phyloP scores from a whole-genome alignment of 2,329 filamentous ascomycete species.

The Thielaviopsis ethacetica region DNA sequence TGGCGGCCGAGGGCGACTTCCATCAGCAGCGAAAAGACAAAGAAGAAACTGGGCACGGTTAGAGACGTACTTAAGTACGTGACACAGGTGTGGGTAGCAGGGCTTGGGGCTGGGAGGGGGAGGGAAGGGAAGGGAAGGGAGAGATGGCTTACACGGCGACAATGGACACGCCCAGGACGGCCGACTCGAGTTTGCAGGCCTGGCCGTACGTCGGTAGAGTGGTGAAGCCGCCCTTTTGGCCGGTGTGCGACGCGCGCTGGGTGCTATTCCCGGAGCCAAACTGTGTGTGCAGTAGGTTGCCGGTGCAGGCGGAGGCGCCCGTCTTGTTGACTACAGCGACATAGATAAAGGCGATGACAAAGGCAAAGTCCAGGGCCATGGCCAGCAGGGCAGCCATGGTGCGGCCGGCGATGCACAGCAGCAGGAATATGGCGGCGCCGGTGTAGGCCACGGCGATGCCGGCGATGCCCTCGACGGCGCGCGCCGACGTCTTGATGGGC shows the following conservation, averaged over 20 bases:
- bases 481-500: conserved; percentile 45
- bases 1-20: conserved; percentile 53
- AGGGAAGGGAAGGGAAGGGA: neutral
- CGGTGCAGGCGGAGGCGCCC: conserved; percentile 48
- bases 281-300: conserved; percentile 40
- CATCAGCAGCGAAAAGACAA: conserved; percentile 53
- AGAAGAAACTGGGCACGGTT: conserved; percentile 42
- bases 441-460: conserved; percentile 63
- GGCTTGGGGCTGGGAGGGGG: neutral
- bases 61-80: too few relatives aligned
- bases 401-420: conserved; percentile 65
- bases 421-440: conserved; percentile 52
- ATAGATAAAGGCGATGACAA: conserved; percentile 64
- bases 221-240: conserved; percentile 26
- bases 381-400: conserved; percentile 55
- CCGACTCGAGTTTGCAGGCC: conserved; percentile 62
- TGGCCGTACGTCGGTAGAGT: conserved; percentile 28
- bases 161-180: conserved; percentile 61
- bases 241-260: conserved; percentile 1
- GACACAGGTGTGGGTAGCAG: too few relatives aligned
- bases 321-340: conserved; percentile 58
- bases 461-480: conserved; percentile 63
- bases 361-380: conserved; percentile 61
- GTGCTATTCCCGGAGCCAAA: conserved; percentile 44
- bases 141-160: conserved; percentile 45